phyloP scores from a whole-genome alignment of 1,284 basidiomycete species.

The Marasmius tenuissimus region DNA sequence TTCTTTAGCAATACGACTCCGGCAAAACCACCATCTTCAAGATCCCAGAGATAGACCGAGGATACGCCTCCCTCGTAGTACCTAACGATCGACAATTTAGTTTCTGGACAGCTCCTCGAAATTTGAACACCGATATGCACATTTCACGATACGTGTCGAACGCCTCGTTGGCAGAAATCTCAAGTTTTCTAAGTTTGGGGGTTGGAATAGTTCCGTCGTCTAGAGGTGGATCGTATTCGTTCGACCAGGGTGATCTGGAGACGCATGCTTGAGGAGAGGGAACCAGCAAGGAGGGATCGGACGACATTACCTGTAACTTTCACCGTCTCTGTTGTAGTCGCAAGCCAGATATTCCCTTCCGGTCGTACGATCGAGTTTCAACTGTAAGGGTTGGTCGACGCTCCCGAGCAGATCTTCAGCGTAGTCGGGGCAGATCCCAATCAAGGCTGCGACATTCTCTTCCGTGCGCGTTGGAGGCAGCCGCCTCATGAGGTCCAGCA shows the following conservation, averaged over 20 bases:
- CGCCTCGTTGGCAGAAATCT: slow-evolving; percentile 92
- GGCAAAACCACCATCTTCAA: slow-evolving; percentile 94
- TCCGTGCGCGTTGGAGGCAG: slow-evolving; percentile 92
- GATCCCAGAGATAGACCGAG: slow-evolving; percentile 98
- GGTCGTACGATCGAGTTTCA: slow-evolving; percentile 76
- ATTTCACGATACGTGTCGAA: slow-evolving; percentile 98
- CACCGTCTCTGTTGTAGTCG: slow-evolving; percentile 97
- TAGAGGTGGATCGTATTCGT: slow-evolving; percentile 88
- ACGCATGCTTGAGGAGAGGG: not conserved
- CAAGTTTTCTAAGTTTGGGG: slow-evolving; percentile 84
- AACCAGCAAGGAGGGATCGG: not conserved
- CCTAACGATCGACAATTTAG: slow-evolving; percentile 37
- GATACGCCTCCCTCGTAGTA: slow-evolving; percentile 98
- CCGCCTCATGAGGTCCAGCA: slow-evolving; percentile 95
- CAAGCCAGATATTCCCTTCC: slow-evolving; percentile 93
- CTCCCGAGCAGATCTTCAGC: slow-evolving; percentile 94
- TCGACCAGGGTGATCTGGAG: slow-evolving; percentile 94
- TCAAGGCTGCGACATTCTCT: slow-evolving; percentile 83
- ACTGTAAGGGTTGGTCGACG: slow-evolving; percentile 92
- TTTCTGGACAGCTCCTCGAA: not conserved
- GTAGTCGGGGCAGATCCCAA: slow-evolving; percentile 88
- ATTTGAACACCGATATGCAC: slow-evolving; percentile 43
- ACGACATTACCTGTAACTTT: slow-evolving; percentile 77
- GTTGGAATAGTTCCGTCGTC: slow-evolving; percentile 88
- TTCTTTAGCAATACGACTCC: slow-evolving; percentile 98